Conservation (phyloP, 805 yeast species). For the Candida ulmi region DNA sequence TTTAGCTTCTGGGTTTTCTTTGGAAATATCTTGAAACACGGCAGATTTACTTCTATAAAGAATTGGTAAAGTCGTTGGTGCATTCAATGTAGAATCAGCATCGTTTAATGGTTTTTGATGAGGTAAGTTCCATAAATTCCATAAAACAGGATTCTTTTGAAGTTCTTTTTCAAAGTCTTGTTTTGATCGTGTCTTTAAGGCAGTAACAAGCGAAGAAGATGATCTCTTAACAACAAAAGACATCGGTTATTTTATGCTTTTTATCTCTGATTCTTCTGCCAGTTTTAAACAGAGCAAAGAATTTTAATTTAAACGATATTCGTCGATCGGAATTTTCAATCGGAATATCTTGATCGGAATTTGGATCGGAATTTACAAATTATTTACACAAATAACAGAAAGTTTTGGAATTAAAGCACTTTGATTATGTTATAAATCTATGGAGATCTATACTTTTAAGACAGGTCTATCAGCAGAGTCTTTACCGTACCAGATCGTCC, state of each 20-base stretch:
- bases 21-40: slow-evolving; percentile 24
- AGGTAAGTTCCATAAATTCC: slow-evolving; percentile 7
- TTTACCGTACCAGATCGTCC: slow-evolving; percentile 63
- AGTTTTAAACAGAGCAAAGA: too few relatives aligned
- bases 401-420: too few relatives aligned
- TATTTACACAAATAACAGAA: too few relatives aligned
- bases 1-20: slow-evolving; percentile 14
- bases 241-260: too few relatives aligned
- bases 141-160: slow-evolving; percentile 6
- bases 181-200: slow-evolving; percentile 1
- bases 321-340: too few relatives aligned
- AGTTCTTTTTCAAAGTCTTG: slow-evolving; percentile 6
- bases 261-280: too few relatives aligned
- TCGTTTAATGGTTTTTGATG: not conserved
- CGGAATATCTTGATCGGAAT: too few relatives aligned
- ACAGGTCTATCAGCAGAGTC: slow-evolving; percentile 57
- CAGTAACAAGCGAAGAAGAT: slow-evolving; percentile 6
- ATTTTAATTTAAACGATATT: too few relatives aligned
- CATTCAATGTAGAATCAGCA: slow-evolving; percentile 19
- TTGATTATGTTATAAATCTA: too few relatives aligned
- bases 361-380: not conserved
- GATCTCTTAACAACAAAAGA: slow-evolving; percentile 1
- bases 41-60: slow-evolving; percentile 21
- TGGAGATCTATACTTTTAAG: not conserved
- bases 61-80: slow-evolving; percentile 27